These are phyloP conservation scores for Magnaporthiopsis incrustans DNA, from an alignment of 2,329 filamentous ascomycete genomes.

Conservation along the genomic window DNA sequence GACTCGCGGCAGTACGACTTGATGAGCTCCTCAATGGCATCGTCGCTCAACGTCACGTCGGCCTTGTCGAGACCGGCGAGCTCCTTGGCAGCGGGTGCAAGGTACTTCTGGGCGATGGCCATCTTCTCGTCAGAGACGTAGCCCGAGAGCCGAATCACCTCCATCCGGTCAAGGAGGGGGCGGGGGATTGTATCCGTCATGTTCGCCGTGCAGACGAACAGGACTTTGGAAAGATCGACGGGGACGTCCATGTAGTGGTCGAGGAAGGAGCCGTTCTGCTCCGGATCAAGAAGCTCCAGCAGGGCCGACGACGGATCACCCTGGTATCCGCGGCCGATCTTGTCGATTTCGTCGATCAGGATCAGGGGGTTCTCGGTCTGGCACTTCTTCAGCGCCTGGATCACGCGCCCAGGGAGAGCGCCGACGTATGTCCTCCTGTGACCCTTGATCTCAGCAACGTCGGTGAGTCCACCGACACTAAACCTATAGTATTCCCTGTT, in stretches of 20 bases:
- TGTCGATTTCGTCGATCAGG: constrained; percentile 95
- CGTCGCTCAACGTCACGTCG: constrained; percentile 77
- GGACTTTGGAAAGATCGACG: constrained; percentile 91
- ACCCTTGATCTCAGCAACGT: constrained; percentile 98
- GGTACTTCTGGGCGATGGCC: constrained; percentile 90
- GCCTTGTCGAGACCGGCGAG: constrained; percentile 84
- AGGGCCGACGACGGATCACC: constrained; percentile 92
- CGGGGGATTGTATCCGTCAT: constrained; percentile 97
- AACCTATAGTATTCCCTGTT: constrained; percentile 98
- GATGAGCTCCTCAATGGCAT: constrained; percentile 92
- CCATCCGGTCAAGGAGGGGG: constrained; percentile 92
- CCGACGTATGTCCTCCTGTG: constrained; percentile 95
- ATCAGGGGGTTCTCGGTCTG: constrained; percentile 97
- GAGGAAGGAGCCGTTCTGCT: constrained; percentile 94
- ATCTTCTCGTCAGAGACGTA: constrained; percentile 99
- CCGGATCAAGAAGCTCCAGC: constrained; percentile 87
- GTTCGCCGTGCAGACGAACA: constrained; percentile 98
- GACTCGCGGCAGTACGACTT: constrained; percentile 98
- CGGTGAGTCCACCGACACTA: constrained; percentile 91
- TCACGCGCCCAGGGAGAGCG: constrained; percentile 89
- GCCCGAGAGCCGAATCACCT: constrained; percentile 90
- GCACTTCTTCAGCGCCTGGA: constrained; percentile 97
- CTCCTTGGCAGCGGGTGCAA: constrained; percentile 91
- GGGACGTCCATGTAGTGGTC: constrained; percentile 99
- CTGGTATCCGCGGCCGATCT: constrained; percentile 93